Conservation (phyloP, 2,329 filamentous ascomycete species). For the Aureobasidium leucospermi region DNA sequence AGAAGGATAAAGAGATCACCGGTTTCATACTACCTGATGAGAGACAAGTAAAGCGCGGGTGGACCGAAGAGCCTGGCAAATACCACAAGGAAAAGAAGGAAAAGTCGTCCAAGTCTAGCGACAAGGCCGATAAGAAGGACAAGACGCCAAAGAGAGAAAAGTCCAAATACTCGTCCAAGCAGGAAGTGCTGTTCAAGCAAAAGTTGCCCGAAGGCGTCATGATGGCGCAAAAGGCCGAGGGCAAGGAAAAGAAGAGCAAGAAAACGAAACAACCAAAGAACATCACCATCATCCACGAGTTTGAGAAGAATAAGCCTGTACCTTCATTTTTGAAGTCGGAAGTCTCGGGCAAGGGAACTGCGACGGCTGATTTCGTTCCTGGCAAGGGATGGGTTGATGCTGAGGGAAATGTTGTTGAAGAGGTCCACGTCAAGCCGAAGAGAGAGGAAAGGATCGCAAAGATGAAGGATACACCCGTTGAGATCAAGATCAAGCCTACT, state of each 20-base stretch:
- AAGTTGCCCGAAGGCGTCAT: constrained; percentile 39
- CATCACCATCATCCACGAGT: constrained; percentile 76
- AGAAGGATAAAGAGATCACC: constrained; percentile 46
- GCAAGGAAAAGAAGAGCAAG: constrained; percentile 53
- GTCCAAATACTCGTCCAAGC: constrained; percentile 69
- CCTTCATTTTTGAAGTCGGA: constrained; percentile 68
- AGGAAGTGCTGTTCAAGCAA: constrained; percentile 81
- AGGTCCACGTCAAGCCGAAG: constrained; percentile 19
- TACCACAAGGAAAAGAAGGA: constrained; percentile 46
- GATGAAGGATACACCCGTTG: constrained; percentile 5
- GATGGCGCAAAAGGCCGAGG: constrained; percentile 38
- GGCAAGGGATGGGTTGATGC: constrained; percentile 84
- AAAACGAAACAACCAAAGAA: constrained; percentile 40
- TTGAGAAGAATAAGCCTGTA: constrained; percentile 74
- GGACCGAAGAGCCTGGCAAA: constrained; percentile 56
- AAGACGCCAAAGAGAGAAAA: constrained; percentile 51
- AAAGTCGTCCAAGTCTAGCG: constrained; percentile 59
- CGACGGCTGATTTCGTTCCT: constrained; percentile 62
- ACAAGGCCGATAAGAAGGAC: constrained; percentile 66
- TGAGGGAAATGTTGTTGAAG: constrained; percentile 67
- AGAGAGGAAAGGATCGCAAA: constrained; percentile 4
- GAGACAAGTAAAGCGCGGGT: constrained; percentile 79
- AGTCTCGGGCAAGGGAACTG: constrained; percentile 36
- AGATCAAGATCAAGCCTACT: constrained; percentile 10
- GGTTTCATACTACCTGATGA: constrained; percentile 67